Conservation (phyloP, 768 basidiomycete genomes). For the Tubosaeta sp. region DNA sequence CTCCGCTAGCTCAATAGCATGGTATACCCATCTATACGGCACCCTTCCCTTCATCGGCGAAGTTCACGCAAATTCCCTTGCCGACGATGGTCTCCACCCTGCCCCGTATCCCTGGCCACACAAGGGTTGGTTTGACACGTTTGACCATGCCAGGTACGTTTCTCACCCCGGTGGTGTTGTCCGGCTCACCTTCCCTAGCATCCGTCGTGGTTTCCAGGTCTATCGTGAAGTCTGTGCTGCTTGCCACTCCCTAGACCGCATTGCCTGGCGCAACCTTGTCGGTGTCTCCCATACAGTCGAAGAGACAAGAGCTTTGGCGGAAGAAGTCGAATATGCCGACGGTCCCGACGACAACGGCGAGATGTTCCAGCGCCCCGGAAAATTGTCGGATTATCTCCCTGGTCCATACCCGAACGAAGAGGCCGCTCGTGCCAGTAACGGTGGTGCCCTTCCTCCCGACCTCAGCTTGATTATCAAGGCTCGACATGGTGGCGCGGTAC, state of each 20-base stretch:
- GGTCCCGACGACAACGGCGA: conserved; percentile 93
- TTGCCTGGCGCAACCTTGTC: conserved; percentile 99
- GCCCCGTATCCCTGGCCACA: conserved; percentile 87
- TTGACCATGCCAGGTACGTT: conserved; percentile 91
- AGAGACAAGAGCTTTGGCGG: conserved; percentile 87
- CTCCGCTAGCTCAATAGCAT: conserved; percentile 86
- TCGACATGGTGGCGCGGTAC: conserved; percentile 90
- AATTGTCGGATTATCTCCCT: conserved; percentile 96
- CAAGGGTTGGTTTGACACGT: conserved; percentile 81
- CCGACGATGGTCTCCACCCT: conserved; percentile 93
- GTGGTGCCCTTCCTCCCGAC: conserved; percentile 94
- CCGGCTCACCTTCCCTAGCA: conserved; percentile 44
- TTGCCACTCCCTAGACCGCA: conserved; percentile 98
- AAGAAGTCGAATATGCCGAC: conserved; percentile 95
- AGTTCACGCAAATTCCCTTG: conserved; percentile 88
- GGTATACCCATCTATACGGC: conserved; percentile 96
- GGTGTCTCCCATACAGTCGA: conserved; percentile 95
- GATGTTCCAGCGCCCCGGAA: conserved; percentile 99
- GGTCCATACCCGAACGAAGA: conserved; percentile 95
- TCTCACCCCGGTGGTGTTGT: conserved; percentile 4
- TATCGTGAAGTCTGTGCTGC: conserved; percentile 99
- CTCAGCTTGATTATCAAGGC: conserved; percentile 97
- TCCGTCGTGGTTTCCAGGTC: conserved; percentile 93
- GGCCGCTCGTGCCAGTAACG: conserved; percentile 91
- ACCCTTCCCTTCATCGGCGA: conserved; percentile 84